Conservation (phyloP, 176 grass and related monocot species). For the Oryza rufipogon region DNA sequence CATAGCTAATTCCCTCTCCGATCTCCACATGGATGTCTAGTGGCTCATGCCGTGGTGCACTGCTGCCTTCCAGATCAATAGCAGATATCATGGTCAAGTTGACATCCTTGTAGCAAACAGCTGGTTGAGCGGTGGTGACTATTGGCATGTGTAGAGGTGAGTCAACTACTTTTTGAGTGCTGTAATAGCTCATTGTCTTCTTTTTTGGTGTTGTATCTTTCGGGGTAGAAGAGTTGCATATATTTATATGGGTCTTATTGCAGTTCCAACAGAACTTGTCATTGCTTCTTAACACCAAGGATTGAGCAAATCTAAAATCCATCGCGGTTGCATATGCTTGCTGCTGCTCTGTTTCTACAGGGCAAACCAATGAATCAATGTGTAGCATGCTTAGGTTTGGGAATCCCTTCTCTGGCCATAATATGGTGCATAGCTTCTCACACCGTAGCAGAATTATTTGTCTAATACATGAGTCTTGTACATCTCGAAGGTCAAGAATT, state of each 20-base stretch:
- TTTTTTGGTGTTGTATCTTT: too few species aligned
- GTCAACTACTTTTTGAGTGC: too few species aligned
- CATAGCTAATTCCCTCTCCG: background rate
- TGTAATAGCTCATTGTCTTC: too few species aligned
- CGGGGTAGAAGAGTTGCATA: too few species aligned
- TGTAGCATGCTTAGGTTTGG: background rate
- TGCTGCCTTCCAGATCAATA: background rate
- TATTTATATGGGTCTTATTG: background rate
- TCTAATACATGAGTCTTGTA: background rate
- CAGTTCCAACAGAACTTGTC: fast-evolving
- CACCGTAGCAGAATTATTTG: background rate
- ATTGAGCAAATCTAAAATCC: background rate
- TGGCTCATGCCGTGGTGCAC: background rate
- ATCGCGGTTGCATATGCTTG: background rate
- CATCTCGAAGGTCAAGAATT: background rate
- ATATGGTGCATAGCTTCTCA: background rate
- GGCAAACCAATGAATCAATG: background rate
- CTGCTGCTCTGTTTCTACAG: too few species aligned
- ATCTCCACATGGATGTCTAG: background rate
- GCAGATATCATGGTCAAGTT: background rate
- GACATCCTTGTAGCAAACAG: background rate
- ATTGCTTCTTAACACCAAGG: background rate
- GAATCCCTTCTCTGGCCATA: background rate
- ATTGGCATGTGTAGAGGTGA: background rate
- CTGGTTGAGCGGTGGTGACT: background rate